Percentiles rank a stretch among this genome's conserved stretches.
Conservation (phyloP, 1,284 basidiomycete genomes). For the Moniliophthora roreri region DNA sequence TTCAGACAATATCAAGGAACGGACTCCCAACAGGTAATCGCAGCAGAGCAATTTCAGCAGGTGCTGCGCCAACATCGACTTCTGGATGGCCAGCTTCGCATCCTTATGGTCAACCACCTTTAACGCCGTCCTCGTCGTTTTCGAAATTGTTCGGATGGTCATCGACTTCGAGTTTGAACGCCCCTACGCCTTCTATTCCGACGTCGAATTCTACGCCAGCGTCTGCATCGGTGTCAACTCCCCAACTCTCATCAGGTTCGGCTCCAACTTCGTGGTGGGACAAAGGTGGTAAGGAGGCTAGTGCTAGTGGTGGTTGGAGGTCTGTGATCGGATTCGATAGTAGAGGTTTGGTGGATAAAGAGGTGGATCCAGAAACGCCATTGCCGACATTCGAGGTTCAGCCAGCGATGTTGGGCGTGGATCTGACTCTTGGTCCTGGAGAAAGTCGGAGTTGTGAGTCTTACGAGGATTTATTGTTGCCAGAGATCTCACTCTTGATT, state of each 20-base stretch:
- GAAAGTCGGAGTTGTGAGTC: conserved; percentile 80
- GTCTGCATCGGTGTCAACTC: not conserved
- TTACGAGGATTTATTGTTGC: conserved; percentile 2
- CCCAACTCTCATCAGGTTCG: not conserved
- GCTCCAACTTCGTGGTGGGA: not conserved
- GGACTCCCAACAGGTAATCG: not conserved
- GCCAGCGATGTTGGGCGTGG: conserved; percentile 83
- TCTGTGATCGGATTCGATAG: not conserved
- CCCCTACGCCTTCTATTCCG: not conserved
- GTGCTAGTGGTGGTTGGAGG: no score
- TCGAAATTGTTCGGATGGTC: not conserved
- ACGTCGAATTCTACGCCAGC: not conserved
- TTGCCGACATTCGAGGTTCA: conserved; percentile 82
- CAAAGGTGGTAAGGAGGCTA: no score
- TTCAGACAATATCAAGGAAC: no score
- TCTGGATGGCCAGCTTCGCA: conserved; percentile 7
- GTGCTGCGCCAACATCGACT: conserved; percentile 1
- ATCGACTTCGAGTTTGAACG: not conserved
- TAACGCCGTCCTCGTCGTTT: conserved; percentile 4
- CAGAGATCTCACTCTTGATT: not conserved
- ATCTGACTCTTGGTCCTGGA: conserved; percentile 74
- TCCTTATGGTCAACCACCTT: conserved; percentile 5
- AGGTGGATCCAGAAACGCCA: conserved; percentile 62
- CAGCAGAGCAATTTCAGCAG: conserved; percentile 9
- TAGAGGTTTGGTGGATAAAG: conserved; percentile 30